phyloP scores from a whole-genome alignment of 257 asterid species.

The Solanum bulbocastanum region DNA sequence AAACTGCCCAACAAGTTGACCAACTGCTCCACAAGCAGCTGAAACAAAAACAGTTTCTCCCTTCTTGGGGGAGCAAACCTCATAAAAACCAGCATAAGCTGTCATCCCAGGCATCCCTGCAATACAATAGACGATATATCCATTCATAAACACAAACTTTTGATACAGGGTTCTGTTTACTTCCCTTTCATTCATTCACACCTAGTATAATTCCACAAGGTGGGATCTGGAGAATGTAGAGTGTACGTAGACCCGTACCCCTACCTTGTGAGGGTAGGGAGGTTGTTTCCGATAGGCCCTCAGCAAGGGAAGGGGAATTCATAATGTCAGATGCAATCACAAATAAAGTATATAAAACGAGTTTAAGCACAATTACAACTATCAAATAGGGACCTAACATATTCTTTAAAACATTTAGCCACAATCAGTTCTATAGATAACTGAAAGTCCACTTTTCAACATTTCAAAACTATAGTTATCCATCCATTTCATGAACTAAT shows the following conservation, averaged over 20 bases:
- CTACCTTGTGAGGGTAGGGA: background rate
- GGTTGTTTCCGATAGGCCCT: background rate
- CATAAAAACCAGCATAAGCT: conserved; percentile 11
- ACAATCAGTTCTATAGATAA: background rate
- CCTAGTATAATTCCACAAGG: background rate
- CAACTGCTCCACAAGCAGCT: conserved; percentile 11
- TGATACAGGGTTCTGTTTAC: background rate
- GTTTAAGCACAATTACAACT: background rate
- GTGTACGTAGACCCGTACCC: too few relatives aligned
- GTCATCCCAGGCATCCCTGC: conserved; percentile 15
- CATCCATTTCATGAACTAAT: background rate
- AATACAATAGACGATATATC: background rate
- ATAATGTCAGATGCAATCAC: background rate
- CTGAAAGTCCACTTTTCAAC: background rate
- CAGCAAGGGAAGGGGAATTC: background rate
- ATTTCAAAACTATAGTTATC: background rate
- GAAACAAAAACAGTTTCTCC: conserved; percentile 16
- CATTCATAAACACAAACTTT: background rate
- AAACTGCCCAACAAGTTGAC: conserved; percentile 3
- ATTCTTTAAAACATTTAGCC: background rate
- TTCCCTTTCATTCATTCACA: background rate
- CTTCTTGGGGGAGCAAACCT: conserved; percentile 7
- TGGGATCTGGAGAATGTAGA: background rate
- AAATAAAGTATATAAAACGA: background rate
- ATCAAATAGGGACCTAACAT: background rate